A percentile compares a stretch with the other conserved stretches of the same genome.
Conservation (phyloP, 805 yeast genomes). For the Starmerella potacharoeniae region DNA sequence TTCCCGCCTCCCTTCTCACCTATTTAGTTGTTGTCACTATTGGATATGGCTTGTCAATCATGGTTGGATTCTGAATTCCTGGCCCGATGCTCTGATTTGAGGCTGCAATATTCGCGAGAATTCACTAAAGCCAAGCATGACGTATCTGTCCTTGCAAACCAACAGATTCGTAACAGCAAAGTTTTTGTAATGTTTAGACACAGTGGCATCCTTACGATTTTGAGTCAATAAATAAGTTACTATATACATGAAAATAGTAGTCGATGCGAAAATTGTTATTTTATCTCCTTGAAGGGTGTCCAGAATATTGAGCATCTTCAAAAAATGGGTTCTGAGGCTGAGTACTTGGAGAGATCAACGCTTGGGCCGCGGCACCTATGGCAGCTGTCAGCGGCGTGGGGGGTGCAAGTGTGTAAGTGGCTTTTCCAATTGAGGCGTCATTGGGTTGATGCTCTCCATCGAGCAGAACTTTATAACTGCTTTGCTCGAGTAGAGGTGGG, state of each 20-base stretch:
- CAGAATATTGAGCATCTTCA: neutral
- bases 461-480: conserved; percentile 35
- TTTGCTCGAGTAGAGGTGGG: conserved; percentile 67
- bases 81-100: no score
- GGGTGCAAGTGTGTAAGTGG: conserved; percentile 18
- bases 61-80: conserved; percentile 37
- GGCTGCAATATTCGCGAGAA: no score
- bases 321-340: neutral
- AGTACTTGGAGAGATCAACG: conserved; percentile 23
- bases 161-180: neutral
- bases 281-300: neutral
- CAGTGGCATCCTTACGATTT: no score
- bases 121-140: no score
- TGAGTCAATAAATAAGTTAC: neutral
- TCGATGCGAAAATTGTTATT: neutral
- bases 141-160: no score
- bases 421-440: neutral
- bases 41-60: conserved; percentile 63
- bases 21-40: conserved; percentile 62
- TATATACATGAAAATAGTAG: neutral
- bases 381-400: conserved; percentile 34
- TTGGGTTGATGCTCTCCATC: conserved; percentile 6
- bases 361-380: conserved; percentile 33
- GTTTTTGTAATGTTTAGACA: no score
- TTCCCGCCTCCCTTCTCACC: conserved; percentile 71